phyloP scores from a whole-genome alignment of 441 rosid genomes.

The Rhodomyrtus psidioides region DNA sequence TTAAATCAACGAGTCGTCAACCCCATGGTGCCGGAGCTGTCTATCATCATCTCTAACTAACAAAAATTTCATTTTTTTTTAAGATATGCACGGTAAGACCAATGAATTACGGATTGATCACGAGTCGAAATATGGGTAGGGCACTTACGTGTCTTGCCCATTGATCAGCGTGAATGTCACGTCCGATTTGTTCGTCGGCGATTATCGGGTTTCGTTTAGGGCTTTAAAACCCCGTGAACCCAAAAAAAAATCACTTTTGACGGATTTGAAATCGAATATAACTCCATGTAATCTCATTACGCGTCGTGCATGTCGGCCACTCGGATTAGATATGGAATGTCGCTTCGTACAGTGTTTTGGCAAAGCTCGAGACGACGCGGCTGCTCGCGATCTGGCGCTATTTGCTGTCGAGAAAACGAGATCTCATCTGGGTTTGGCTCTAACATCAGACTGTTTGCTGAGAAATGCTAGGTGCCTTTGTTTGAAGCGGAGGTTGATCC shows the following conservation, averaged over 20 bases:
- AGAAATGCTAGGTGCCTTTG: neutral
- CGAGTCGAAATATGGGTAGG: neutral
- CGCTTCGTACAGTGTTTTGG: no score
- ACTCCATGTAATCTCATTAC: neutral
- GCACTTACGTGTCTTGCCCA: neutral
- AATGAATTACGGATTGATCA: neutral
- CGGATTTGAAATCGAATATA: neutral
- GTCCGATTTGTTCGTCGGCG: neutral
- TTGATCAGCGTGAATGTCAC: neutral
- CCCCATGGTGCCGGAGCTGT: no score
- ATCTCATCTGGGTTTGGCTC: neutral
- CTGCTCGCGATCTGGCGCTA: neutral
- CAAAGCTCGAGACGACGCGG: neutral
- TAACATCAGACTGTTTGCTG: neutral
- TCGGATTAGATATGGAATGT: no score
- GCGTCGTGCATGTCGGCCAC: neutral
- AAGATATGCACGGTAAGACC: neutral
- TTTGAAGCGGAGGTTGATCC: neutral
- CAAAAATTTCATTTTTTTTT: neutral
- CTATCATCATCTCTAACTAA: no score
- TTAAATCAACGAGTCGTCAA: no score
- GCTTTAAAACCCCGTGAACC: rapidly evolving
- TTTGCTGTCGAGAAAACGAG: neutral
- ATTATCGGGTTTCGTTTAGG: neutral
- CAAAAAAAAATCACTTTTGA: neutral